Base-by-base conservation (phyloP, 108 stramenopile genomes). In the Nitzschia sp. region DNA sequence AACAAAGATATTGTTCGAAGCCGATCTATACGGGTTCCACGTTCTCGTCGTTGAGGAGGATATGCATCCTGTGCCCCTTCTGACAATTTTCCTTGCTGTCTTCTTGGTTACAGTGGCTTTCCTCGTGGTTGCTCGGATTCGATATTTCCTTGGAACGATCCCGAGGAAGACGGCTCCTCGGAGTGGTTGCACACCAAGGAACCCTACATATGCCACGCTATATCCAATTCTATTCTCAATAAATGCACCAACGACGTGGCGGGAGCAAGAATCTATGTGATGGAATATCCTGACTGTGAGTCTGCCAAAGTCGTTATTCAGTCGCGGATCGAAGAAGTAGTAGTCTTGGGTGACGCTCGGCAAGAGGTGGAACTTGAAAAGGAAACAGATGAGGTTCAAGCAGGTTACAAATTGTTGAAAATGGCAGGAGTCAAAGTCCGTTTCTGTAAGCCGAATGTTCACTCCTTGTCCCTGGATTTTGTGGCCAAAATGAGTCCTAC, bases 101-200 rank as follows among this genome's bases (percentile, higher is more conserved):
- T n/a, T n/a, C n/a, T 41, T 41, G 98, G 98, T 3, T 99, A 99
- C 80, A 97, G 95, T 75, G 98, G 98, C 11, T 97, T 99, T 70
- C 98, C 98, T 5, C 58, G 81, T 25, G 94, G 94, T 22, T 97
- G 97, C 75, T 72, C 80, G 28, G 96, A 98, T 74, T 92, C 91
- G 58, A 65, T 77, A 6, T 72, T 98, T 50, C 96, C 96, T 11
- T 98, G 97, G 96, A 75, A 87, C 8, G 58, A 52, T 33, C 3
- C 19, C 32, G 36, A 41, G 41, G 68, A 30, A 36, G 35, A 33
- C 33, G n/a, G n/a, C n/a, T 72, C 16, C 56, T 55, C 44, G 61
- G 71, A 72, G 3, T 79, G 76, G 66, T 69, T 97, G 70, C 90
- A 96, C 72, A 96, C 95, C 13, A 86, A 87, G 68, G 79, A 94